Base-by-base conservation (phyloP, 169 alveolate genomes). In the Neospora caninum region DNA sequence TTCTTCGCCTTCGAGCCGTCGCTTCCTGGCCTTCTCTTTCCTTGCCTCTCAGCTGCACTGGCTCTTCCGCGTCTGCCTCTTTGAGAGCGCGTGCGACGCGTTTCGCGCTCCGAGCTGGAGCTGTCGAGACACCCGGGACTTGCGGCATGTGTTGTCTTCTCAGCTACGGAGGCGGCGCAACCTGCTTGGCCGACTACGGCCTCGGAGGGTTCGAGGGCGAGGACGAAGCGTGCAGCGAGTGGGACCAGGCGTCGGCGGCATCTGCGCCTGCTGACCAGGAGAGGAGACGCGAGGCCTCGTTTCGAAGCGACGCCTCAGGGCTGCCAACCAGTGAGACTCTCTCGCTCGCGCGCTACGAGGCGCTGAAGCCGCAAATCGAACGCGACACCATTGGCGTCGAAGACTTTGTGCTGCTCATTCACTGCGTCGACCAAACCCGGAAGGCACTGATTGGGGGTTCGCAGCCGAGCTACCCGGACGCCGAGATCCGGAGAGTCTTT, bases 401-500 rank as follows among this genome's bases (percentile, higher is more conserved):
- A 13, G 95, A 93, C 64, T 93, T 88, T 88, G 87, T 93, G 31
- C 82, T 67, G 83, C 84, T 88, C 88, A 88, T 88, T 6, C 73
- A 64, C 42, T 88, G 95, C 80, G 89, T 93, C 83, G 91, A 88
- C 49, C 93, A 91, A n/a, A 53, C 94, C 29, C 91, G 95, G 69
- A 87, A 82, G 69, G 94, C 94, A 29, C 78, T 88, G 87, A 64
- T 93, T 41, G 95, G 95, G 31, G 94, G 92, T 34, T 69, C 70
- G 29, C 88, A 82, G 43, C 54, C 64, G 20, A 27, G 69, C 93
- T 91, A 54, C 18, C 39, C 93, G 13, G 95, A 87, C 64, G 89
- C 70, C 64, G 95, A 93, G 82, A 87, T 93, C 16, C 88, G 93
- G 0, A 86, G 39, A 43, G 84, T 89, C 34, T 93, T 93, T 67